Percentiles rank a stretch among this genome's conserved stretches.
Evolutionary conservation across 1,284 basidiomycete genomes (phyloP).

Genomic region (Pholiota adiposa): DNA sequence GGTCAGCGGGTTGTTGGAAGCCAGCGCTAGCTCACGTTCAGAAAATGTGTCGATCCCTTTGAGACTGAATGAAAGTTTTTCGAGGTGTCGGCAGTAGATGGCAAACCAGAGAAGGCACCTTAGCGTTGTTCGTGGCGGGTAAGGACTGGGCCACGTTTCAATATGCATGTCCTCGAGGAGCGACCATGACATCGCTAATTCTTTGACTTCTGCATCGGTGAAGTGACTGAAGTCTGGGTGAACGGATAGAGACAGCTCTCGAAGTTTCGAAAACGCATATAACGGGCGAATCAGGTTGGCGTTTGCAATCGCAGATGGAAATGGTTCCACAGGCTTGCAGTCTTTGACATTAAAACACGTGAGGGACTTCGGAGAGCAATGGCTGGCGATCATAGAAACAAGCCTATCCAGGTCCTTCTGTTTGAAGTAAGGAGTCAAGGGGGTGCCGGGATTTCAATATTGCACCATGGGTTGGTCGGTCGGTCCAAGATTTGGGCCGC

Average conservation of each 20-base stretch:
- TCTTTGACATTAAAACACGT: no score
- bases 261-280: slow-evolving; percentile 8
- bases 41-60: background rate
- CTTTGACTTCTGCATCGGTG: slow-evolving; percentile 16
- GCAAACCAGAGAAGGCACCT: slow-evolving; percentile 12
- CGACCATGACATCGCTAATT: slow-evolving; percentile 16
- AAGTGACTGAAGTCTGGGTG: no score
- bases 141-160: background rate
- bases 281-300: slow-evolving; percentile 3
- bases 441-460: no score
- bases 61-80: slow-evolving; percentile 11
- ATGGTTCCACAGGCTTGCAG: no score
- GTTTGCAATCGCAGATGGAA: no score
- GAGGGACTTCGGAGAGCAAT: no score
- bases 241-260: slow-evolving; percentile 6
- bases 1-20: background rate
- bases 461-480: no score
- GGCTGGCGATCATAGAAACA: no score
- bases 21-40: slow-evolving; percentile 2
- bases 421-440: no score
- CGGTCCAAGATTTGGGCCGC: no score
- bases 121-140: slow-evolving; percentile 8
- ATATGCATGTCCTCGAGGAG: slow-evolving; percentile 5
- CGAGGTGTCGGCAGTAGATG: slow-evolving; percentile 10
- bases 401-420: no score